Conservation (phyloP, 495 filamentous ascomycete genomes). For the Arthonia radiata region DNA sequence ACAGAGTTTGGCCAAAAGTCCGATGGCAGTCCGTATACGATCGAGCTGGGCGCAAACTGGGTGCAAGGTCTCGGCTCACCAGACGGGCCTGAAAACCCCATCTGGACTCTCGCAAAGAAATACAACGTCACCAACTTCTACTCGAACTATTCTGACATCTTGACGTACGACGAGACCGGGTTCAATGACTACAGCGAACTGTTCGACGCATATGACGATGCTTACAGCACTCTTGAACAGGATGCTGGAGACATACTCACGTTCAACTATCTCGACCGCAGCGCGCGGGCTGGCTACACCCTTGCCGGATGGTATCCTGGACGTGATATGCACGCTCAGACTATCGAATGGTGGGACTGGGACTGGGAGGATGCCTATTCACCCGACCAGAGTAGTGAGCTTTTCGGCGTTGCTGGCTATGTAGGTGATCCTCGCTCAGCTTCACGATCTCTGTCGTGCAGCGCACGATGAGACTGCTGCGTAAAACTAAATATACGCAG, state of each 20-base stretch:
- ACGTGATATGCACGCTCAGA: slow-evolving; percentile 30
- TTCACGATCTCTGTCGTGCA: no score
- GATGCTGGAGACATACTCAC: slow-evolving; percentile 32
- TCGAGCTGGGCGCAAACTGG: slow-evolving; percentile 53
- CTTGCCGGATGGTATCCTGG: slow-evolving; percentile 40
- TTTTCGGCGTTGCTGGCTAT: slow-evolving; percentile 15
- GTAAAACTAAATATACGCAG: no score
- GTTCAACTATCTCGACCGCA: slow-evolving; percentile 37
- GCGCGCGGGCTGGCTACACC: slow-evolving; percentile 30
- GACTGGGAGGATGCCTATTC: slow-evolving; percentile 28
- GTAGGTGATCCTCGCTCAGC: no score
- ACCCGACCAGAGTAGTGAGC: slow-evolving; percentile 14
- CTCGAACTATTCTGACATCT: slow-evolving; percentile 34
- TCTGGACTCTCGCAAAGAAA: slow-evolving; percentile 43
- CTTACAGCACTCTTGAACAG: slow-evolving; percentile 23
- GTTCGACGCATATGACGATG: slow-evolving; percentile 26
- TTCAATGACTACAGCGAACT: slow-evolving; percentile 23
- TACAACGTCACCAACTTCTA: slow-evolving; percentile 35
- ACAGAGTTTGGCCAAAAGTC: slow-evolving; percentile 30
- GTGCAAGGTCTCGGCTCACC: slow-evolving; percentile 39
- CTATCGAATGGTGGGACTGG: slow-evolving; percentile 39
- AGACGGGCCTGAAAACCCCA: slow-evolving; percentile 37
- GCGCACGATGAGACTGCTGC: no score
- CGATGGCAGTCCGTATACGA: slow-evolving; percentile 27
- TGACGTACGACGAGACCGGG: slow-evolving; percentile 34